Evolutionary conservation across 768 basidiomycete species (phyloP), one percentile per base, ranked within the genome.

Genomic region (Leccinum fibrillosum): DNA sequence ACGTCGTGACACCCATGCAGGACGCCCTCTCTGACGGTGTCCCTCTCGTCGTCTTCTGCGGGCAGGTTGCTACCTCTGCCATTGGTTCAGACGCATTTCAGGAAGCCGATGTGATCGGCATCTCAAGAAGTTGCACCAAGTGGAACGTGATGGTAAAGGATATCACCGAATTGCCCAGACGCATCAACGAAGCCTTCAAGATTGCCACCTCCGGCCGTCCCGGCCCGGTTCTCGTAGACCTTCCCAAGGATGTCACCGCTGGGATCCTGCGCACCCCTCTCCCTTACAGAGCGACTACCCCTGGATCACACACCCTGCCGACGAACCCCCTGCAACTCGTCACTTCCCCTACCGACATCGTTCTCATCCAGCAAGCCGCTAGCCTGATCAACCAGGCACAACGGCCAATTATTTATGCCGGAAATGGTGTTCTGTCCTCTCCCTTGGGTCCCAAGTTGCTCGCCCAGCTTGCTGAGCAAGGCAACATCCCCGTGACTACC

Each of bases 101-200:
- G 72, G 97, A 99, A 76, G 97, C 97, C 42, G 97, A 99, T 72
- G 76, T 98, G 52, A 81, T 99, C 56, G 97, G 97, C 51, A 99
- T 98, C 74, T 97, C 95, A 30, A 82, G 96, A 52, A 87, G 88
- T 66, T 99, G 97, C 78, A 98, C 97, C 25, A 99, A 98, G 73
- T 98, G 97, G 97, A 98, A 99, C 70, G 96, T 99, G 60, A 96
- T 98, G 94, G 92, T 98, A 53, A 98, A 98, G 75, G 95, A 95
- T 69, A 92, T 98, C 59, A 74, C 90, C 12, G 97, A 98, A 74
- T 82, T 98, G 3, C 97, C 97, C 13, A 80, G 96, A 45, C 82
- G 97, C 58, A 96, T 98, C 70, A 98, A 98, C 71, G 97, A 99
- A 74, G 97, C 97, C 0, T 98, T 99, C 85, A 97, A 98, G 74